These are phyloP conservation scores for Mycoemilia scoparia DNA, from an alignment of 192 early-diverging fungal genomes.

Conservation along the genomic window DNA sequence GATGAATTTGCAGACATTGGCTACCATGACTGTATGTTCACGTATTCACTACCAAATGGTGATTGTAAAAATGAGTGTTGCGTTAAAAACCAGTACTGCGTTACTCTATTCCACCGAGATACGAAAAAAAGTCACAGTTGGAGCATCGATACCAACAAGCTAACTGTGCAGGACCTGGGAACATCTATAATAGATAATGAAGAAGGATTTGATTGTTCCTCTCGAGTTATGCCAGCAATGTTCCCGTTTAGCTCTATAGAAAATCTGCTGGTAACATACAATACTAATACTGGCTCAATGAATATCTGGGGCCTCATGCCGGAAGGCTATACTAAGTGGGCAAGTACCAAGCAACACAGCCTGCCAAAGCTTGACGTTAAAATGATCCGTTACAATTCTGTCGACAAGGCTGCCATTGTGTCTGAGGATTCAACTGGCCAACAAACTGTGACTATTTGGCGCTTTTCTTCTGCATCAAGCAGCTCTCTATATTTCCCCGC, in stretches of 20 bases:
- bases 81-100: conserved; percentile 8
- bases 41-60: conserved; percentile 7
- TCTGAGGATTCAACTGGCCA: conserved; percentile 14
- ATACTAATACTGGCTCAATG: conserved; percentile 15
- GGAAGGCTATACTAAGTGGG: conserved; percentile 12
- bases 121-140: conserved; percentile 17
- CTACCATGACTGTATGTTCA: conserved; percentile 24
- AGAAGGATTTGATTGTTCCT: conserved; percentile 15
- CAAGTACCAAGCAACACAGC: conserved; percentile 25
- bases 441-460: conserved; percentile 23
- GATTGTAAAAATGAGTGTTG: background rate
- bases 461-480: conserved; percentile 30
- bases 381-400: conserved; percentile 32
- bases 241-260: conserved; percentile 26
- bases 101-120: conserved; percentile 11
- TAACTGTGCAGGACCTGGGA: conserved; percentile 7
- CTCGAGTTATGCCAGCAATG: conserved; percentile 26
- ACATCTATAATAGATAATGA: conserved; percentile 2
- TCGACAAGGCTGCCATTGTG: conserved; percentile 31
- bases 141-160: conserved; percentile 5
- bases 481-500: conserved; percentile 27
- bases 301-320: conserved; percentile 26
- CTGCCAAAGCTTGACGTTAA: conserved; percentile 22
- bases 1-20: conserved; percentile 8
- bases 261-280: conserved; percentile 28